Evolutionary conservation across 305 asterid species (phyloP).

Genomic region (Solanum aculeatissimum): DNA sequence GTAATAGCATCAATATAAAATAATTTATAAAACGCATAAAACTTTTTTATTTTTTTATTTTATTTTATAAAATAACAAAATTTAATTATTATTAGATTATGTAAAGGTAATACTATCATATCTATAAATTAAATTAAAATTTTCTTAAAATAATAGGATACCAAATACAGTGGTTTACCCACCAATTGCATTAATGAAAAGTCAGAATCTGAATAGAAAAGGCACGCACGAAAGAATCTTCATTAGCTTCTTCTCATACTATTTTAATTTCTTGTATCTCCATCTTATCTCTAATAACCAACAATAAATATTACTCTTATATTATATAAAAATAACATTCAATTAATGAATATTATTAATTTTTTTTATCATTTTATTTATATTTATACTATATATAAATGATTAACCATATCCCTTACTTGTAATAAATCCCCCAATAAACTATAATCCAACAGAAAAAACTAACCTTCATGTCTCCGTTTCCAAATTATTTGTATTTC

Average conservation of each 20-base stretch:
- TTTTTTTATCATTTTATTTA: background rate
- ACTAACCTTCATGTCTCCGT: slow-evolving; percentile 37
- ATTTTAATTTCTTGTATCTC: slow-evolving; percentile 25
- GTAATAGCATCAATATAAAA: background rate
- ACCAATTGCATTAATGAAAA: slow-evolving; percentile 18
- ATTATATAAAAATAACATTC: background rate
- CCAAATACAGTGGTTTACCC: slow-evolving; percentile 36
- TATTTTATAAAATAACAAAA: background rate
- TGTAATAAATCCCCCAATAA: slow-evolving; percentile 13
- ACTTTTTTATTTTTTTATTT: no score
- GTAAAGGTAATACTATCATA: background rate
- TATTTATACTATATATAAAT: background rate
- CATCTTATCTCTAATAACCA: slow-evolving; percentile 15
- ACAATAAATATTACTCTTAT: background rate
- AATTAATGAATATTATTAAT: background rate
- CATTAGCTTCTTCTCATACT: slow-evolving; percentile 15
- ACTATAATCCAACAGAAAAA: slow-evolving; percentile 9
- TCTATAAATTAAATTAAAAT: background rate
- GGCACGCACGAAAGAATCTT: slow-evolving; percentile 36
- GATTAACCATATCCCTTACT: background rate
- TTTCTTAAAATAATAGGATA: background rate
- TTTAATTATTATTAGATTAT: background rate
- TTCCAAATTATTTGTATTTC: slow-evolving; percentile 27
- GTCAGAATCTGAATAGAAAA: slow-evolving; percentile 28
- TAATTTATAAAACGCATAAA: no score